A percentile compares a stretch with the other conserved stretches of the same genome.
Conservation (phyloP, 345 rosid genomes). For the Brassica cretica region DNA sequence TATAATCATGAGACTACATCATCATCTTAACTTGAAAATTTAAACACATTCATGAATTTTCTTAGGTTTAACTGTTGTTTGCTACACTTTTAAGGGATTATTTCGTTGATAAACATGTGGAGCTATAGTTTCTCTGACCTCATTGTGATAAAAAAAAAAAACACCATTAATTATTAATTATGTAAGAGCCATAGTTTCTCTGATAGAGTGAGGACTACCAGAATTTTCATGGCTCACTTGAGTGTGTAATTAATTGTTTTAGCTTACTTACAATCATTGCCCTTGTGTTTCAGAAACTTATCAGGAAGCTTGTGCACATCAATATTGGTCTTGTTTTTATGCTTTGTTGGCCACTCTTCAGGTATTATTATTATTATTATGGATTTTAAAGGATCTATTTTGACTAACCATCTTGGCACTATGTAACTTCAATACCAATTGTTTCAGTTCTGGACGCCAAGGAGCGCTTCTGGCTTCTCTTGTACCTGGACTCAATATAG, state of each 20-base stretch:
- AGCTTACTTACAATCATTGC: not conserved
- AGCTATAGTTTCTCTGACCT: not conserved
- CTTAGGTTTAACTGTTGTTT: too few species aligned
- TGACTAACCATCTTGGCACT: not conserved
- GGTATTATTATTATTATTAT: conserved; percentile 14
- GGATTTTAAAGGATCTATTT: not conserved
- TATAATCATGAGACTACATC: too few species aligned
- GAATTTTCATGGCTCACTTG: not conserved
- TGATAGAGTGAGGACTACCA: not conserved
- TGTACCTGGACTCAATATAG: conserved; percentile 66
- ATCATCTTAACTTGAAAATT: too few species aligned
- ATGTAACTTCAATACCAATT: not conserved
- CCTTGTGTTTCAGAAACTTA: conserved; percentile 18
- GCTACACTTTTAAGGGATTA: not conserved
- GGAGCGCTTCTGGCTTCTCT: conserved; percentile 83
- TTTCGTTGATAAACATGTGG: not conserved
- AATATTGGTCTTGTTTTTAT: conserved; percentile 81
- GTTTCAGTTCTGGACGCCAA: conserved; percentile 66
- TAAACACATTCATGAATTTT: not conserved
- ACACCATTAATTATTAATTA: not conserved
- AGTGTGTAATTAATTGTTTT: not conserved
- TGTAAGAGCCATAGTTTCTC: not conserved
- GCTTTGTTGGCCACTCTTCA: conserved; percentile 62
- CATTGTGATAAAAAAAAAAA: not conserved
- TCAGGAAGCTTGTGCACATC: conserved; percentile 74